These are phyloP conservation scores for Ceratocystiopsis minuta DNA, from an alignment of 2,329 filamentous ascomycete genomes.

Conservation along the genomic window DNA sequence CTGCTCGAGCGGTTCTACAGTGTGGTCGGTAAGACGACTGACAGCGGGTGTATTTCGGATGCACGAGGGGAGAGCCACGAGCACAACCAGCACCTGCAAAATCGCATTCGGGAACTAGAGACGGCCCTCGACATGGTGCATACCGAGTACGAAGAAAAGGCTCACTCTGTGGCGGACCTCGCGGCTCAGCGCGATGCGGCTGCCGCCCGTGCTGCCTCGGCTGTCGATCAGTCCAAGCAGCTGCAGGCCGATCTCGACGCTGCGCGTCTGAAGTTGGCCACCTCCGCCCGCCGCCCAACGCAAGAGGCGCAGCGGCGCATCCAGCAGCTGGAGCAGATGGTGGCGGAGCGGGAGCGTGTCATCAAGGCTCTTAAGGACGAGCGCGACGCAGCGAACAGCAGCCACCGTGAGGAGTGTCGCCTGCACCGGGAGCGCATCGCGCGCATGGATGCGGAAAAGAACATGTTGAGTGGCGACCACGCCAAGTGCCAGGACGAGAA, in stretches of 20 bases:
- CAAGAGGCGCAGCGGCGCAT: conserved; percentile 8
- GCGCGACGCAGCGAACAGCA: conserved; percentile 7
- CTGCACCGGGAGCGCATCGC: conserved; percentile 8
- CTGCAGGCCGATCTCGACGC: conserved; percentile 6
- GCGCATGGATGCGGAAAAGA: conserved; percentile 8
- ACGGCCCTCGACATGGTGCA: conserved; percentile 4
- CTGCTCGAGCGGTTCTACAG: conserved; percentile 8
- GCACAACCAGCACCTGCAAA: conserved; percentile 4
- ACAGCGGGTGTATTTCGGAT: conserved; percentile 3
- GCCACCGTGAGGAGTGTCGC: conserved; percentile 8
- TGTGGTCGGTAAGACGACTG: conserved; percentile 3
- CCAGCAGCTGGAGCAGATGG: conserved; percentile 9
- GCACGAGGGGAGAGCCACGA: conserved; percentile 2
- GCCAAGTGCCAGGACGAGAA: conserved; percentile 8
- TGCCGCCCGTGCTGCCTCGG: neutral
- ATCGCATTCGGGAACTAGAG: conserved; percentile 8
- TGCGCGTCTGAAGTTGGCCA: conserved; percentile 3
- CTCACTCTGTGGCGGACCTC: neutral
- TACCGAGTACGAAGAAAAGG: conserved; percentile 5
- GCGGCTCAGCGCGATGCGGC: conserved; percentile 6
- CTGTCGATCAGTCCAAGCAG: conserved; percentile 1
- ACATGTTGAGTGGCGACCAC: conserved; percentile 9
- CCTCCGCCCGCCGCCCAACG: neutral
- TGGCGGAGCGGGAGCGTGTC: conserved; percentile 9
- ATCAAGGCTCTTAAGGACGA: conserved; percentile 9